Conservation (phyloP, 352 stramenopile species). For the Pythium phragmitis region DNA sequence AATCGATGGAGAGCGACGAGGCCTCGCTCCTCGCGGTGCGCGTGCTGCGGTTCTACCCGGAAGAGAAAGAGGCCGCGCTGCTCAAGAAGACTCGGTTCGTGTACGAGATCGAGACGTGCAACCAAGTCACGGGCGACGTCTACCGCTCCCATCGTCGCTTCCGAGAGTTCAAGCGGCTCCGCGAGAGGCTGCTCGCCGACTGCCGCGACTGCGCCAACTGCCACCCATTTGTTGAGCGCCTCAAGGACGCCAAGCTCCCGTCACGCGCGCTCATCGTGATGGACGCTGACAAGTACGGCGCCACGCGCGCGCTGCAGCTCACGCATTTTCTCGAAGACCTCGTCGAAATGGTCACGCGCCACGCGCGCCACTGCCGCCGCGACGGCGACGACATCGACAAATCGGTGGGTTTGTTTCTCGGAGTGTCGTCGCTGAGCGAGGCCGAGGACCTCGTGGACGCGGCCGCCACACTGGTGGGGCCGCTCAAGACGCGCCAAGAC, state of each 20-base stretch:
- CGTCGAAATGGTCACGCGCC: conserved; percentile 38
- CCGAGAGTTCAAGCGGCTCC: conserved; percentile 69
- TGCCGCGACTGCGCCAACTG: conserved; percentile 52
- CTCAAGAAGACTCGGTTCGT: conserved; percentile 71
- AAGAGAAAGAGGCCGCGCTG: conserved; percentile 46
- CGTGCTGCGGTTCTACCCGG: conserved; percentile 52
- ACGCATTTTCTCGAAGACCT: conserved; percentile 65
- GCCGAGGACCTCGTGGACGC: conserved; percentile 42
- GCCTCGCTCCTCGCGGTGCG: conserved; percentile 44
- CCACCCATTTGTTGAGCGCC: conserved; percentile 44
- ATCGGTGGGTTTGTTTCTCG: conserved; percentile 61
- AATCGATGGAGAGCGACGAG: neutral
- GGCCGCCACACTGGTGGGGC: conserved; percentile 32
- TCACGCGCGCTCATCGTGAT: conserved; percentile 52
- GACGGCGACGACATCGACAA: conserved; percentile 64
- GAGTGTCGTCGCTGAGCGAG: conserved; percentile 41
- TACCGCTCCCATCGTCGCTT: conserved; percentile 54
- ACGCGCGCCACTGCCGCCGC: conserved; percentile 41
- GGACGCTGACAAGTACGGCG: conserved; percentile 58
- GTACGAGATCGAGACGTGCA: conserved; percentile 75
- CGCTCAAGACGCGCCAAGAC: conserved; percentile 64
- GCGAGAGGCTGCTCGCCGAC: conserved; percentile 57
- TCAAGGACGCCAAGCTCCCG: conserved; percentile 53
- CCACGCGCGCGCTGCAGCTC: conserved; percentile 53
- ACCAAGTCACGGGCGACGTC: conserved; percentile 56